phyloP scores from a whole-genome alignment of 768 basidiomycete species.

The Amanita jacksonii region DNA sequence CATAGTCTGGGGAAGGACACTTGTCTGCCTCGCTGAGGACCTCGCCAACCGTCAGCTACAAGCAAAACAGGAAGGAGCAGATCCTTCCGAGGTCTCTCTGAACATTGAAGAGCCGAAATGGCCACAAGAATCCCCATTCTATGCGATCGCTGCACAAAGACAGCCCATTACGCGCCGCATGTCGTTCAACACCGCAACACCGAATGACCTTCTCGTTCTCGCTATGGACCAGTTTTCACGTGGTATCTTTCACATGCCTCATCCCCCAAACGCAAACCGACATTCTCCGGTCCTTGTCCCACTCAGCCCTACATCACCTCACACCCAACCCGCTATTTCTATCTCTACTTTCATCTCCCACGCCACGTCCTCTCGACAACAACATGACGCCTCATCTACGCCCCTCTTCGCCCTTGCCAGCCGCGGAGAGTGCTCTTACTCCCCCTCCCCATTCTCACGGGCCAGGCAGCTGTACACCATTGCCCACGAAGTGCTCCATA shows the following conservation, averaged over 20 bases:
- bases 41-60: slow-evolving; percentile 24
- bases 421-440: too few relatives aligned
- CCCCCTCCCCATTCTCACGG: slow-evolving; percentile 32
- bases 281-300: too few relatives aligned
- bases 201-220: slow-evolving; percentile 45
- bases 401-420: too few relatives aligned
- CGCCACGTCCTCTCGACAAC: too few relatives aligned
- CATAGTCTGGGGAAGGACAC: slow-evolving; percentile 55
- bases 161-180: slow-evolving; percentile 43
- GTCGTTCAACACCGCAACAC: slow-evolving; percentile 28
- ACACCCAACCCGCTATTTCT: too few relatives aligned
- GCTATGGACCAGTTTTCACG: slow-evolving; percentile 64
- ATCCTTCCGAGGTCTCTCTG: slow-evolving; percentile 8
- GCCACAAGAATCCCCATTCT: slow-evolving; percentile 44
- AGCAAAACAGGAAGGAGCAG: slow-evolving; percentile 8
- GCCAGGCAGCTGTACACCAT: slow-evolving; percentile 54
- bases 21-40: slow-evolving; percentile 52
- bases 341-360: too few relatives aligned
- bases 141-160: slow-evolving; percentile 35
- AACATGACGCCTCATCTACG: too few relatives aligned
- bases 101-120: slow-evolving; percentile 26
- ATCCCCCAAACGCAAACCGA: slow-evolving; percentile 16
- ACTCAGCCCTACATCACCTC: too few relatives aligned
- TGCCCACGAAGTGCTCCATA: slow-evolving; percentile 48
- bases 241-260: slow-evolving; percentile 67